phyloP scores from a whole-genome alignment of 176 grass and related monocot genomes.

The Chloris gayana region DNA sequence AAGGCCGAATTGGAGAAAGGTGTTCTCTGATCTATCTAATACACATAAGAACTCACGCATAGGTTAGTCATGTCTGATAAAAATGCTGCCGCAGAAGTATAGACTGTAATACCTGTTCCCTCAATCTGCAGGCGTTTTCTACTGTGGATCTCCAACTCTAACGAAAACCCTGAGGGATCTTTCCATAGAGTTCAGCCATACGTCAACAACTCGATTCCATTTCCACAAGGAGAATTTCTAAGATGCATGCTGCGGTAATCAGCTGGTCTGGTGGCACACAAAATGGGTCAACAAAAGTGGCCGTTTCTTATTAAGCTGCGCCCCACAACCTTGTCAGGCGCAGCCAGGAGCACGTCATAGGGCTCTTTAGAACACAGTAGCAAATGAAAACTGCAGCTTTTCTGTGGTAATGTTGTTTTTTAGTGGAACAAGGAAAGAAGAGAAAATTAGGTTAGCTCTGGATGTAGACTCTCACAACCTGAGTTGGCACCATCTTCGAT shows the following conservation, averaged over 20 bases:
- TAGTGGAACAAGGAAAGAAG: background rate
- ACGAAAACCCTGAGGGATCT: constrained; percentile 82
- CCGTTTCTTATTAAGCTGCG: background rate
- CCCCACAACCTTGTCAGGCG: background rate
- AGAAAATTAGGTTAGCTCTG: background rate
- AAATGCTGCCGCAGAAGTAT: constrained; percentile 1
- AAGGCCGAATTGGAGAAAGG: constrained; percentile 98
- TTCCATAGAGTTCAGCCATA: constrained; percentile 87
- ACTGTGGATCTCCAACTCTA: constrained; percentile 82
- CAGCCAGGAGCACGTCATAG: too few species aligned
- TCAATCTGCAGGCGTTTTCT: constrained; percentile 80
- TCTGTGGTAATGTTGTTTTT: background rate
- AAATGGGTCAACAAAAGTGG: background rate
- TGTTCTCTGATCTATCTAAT: constrained; percentile 81
- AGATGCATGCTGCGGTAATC: background rate
- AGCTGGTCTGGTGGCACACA: background rate
- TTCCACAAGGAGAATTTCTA: constrained; percentile 99
- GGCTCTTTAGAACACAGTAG: background rate
- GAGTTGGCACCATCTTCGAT: too few species aligned
- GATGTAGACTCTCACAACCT: too few species aligned
- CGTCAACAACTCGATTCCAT: constrained; percentile 88
- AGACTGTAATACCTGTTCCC: background rate
- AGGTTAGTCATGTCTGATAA: constrained; percentile 39
- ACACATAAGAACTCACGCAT: constrained; percentile 80
- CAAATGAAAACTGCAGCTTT: background rate